Conservation (phyloP, 192 early-diverging fungal genomes). For the Entomortierella parvispora region DNA sequence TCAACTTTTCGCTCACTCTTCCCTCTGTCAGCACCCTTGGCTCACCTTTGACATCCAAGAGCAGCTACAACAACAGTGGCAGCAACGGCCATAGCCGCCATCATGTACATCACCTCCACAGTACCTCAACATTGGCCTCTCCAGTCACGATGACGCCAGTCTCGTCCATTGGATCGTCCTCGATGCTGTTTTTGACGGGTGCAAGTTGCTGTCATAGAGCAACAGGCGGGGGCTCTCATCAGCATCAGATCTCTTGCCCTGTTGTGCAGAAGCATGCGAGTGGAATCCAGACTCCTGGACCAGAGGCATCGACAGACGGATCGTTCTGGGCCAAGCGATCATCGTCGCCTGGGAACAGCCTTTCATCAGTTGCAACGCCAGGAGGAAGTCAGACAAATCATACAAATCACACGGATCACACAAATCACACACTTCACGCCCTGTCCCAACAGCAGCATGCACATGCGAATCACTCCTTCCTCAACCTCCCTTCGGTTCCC, state of each 20-base stretch:
- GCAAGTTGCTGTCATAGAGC: constrained; percentile 7
- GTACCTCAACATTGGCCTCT: neutral
- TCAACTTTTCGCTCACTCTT: constrained; percentile 13
- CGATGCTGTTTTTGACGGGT: neutral
- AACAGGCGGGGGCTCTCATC: too few species aligned
- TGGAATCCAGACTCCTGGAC: neutral
- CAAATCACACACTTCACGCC: too few species aligned
- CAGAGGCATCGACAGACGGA: neutral
- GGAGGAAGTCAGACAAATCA: too few species aligned
- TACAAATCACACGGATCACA: too few species aligned
- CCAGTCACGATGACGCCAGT: neutral
- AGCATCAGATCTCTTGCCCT: too few species aligned
- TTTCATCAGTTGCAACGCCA: too few species aligned
- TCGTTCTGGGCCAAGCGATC: too few species aligned
- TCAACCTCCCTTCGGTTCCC: neutral
- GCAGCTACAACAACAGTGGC: neutral
- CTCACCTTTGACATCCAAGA: too few species aligned
- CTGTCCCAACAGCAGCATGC: constrained; percentile 3
- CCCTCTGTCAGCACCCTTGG: constrained; percentile 19
- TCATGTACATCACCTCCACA: too few species aligned
- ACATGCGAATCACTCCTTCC: constrained; percentile 16
- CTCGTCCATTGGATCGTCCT: neutral
- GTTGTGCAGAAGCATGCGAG: too few species aligned
- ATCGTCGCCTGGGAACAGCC: too few species aligned
- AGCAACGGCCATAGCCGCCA: neutral